Conservation (phyloP, 495 filamentous ascomycete genomes). For the Aeminium ludgeri region DNA sequence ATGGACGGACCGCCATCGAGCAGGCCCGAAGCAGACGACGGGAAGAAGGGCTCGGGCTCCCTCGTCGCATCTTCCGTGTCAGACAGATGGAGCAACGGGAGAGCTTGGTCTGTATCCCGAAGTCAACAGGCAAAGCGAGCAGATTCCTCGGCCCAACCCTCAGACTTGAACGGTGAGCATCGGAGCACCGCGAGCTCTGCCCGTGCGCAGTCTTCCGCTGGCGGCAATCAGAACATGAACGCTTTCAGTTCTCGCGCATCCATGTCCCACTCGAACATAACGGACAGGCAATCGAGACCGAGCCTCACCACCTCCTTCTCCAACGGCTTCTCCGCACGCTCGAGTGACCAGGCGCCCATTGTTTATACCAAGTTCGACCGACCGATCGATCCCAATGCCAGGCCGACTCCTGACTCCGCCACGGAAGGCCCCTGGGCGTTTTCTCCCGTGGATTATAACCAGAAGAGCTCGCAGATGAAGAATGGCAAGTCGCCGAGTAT, state of each 20-base stretch:
- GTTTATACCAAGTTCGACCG: slow-evolving; percentile 15
- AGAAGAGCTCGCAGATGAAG: no score
- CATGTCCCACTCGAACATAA: slow-evolving; percentile 1
- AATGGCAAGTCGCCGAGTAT: no score
- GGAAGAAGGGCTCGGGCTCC: slow-evolving; percentile 48
- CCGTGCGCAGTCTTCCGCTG: slow-evolving; percentile 1
- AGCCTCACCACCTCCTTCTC: not conserved
- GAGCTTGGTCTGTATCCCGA: slow-evolving; percentile 1
- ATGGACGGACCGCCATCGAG: not conserved
- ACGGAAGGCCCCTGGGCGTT: not conserved
- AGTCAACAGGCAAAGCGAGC: not conserved
- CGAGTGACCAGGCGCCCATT: slow-evolving; percentile 1
- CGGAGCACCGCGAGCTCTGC: slow-evolving; percentile 22
- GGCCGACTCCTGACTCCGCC: not conserved
- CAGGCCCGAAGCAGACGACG: slow-evolving; percentile 20
- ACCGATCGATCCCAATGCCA: slow-evolving; percentile 4
- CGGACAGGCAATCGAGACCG: not conserved
- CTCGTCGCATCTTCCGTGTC: slow-evolving; percentile 47
- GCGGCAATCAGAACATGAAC: not conserved
- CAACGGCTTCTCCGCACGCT: not conserved
- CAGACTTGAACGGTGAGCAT: slow-evolving; percentile 18
- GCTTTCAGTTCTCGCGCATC: not conserved
- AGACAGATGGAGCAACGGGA: slow-evolving; percentile 32
- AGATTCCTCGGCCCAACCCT: not conserved
- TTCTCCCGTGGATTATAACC: no score